Base-by-base conservation (phyloP, 2,329 filamentous ascomycete genomes). In the Ascochyta clinopodiicola region DNA sequence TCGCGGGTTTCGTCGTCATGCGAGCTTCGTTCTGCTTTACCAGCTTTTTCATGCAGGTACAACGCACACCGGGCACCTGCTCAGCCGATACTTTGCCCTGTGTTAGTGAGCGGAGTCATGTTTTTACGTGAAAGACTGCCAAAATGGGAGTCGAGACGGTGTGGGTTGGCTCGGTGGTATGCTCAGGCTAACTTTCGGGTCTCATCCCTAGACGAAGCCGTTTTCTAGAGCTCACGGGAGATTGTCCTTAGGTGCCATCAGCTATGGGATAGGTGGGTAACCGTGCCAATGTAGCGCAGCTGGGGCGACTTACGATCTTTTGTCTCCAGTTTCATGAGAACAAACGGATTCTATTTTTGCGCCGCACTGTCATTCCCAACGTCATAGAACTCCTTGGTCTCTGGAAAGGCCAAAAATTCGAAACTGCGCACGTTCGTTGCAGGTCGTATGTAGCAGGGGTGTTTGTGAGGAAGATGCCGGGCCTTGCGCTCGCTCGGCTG, bases 41-140 rank as follows among this genome's bases (percentile, higher is more conserved):
- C 12, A 19, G 21, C n/a, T 6, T 39, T 25, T 37, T 45, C 40
- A 46, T 46, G 45, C 52, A 56, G 17, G 39, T 43, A 43, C 39
- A 22, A 21, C 25, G 39, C 25, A n/a, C n/a, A 31, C 19, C 37
- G 24, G 42, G n/a, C 36, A 50, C 19, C 24, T 36, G 45, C 27
- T 29, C 40, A 27, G 24, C 38, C 7, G 12, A 25, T 22, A 27
- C 17, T 29, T 4, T 38, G 25, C 38, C 29, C 43, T 27, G 24
- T 22, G 19, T 38, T 6, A 13, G 21, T 9, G 22, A 38, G 7
- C 21, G 17, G 8, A 21, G 36, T 31, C 29, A 31, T 31, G 5
- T 13, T 31, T 13, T 31, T 31, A 31, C 29, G 29, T 31, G 12
- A 31, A 31, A 29, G 27, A 31, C 12, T 4, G 29, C 29, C 29